Evolutionary conservation across 2,329 filamentous ascomycete species (phyloP), one percentile per base, ranked within the genome.

Genomic region (Saccharata proteae): DNA sequence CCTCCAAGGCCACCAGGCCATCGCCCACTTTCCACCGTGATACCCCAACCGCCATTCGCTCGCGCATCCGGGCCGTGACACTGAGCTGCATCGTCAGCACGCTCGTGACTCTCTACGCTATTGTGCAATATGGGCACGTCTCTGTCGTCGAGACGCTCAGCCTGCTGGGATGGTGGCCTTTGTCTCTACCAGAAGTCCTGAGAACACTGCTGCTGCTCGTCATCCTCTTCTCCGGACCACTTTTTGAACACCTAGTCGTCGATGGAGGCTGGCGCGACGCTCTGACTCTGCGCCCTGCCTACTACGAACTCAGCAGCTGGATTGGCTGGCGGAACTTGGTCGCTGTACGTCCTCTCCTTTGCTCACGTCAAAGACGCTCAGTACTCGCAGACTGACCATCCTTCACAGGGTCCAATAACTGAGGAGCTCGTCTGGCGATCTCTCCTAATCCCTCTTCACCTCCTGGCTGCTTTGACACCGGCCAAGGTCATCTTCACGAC

Each of bases 401-500:
- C 15, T 12, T 16, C 19, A 11, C 23, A 52, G 46, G 85, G 84
- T 20, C 86, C 90, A 1, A 62, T 90, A 33, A 93, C 85, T 8
- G 90, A 98, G 61, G 90, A 98, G 58, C 64, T 93, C 38, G 79
- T 94, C 46, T 98, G 94, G 65, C 81, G 90, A 48, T 84, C 83
- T 3, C 74, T 85, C 42, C 77, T 86, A 31, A 69, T 94, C 22
- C 81, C 88, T 2, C 67, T 94, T 8, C 77, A 94, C 48, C 61
- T 94, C 17, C 63, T 85, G 29, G 76, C 84, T 13, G 30, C 65
- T 67, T 25, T 55, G 38, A 51, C 55, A 4, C 51, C 49, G 3
- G 52, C 46, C 3, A 61, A 62, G 23, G 84, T 82, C 41, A 71
- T 93, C 47, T 84, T 93, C 58, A 61, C 83, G 8, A 82, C 83